phyloP scores from a whole-genome alignment of 768 basidiomycete genomes.

The Nidularia pulvinata region DNA sequence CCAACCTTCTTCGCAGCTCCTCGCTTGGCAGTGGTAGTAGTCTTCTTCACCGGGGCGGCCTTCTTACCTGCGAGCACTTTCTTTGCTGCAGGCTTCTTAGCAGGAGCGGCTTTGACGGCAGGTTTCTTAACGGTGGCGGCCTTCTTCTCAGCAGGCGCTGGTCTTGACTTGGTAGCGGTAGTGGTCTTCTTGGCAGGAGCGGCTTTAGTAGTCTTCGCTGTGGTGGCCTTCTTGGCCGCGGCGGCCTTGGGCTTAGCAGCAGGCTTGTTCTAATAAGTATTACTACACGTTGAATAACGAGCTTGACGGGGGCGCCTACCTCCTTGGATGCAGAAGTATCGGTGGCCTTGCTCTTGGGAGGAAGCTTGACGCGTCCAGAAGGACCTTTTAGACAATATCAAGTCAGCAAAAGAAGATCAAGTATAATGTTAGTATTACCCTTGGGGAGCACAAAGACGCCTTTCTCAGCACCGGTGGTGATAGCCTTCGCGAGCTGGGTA shows the following conservation, averaged over 20 bases:
- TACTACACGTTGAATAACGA: constrained; percentile 5
- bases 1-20: constrained; percentile 65
- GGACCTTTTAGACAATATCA: constrained; percentile 53
- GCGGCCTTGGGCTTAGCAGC: constrained; percentile 28
- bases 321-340: constrained; percentile 38
- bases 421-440: constrained; percentile 41
- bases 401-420: neutral
- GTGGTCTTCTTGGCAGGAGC: constrained; percentile 33
- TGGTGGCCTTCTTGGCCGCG: constrained; percentile 16
- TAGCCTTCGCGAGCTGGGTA: constrained; percentile 78
- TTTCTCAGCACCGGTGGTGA: constrained; percentile 81
- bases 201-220: constrained; percentile 2
- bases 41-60: constrained; percentile 36
- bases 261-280: constrained; percentile 29
- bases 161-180: constrained; percentile 4
- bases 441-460: constrained; percentile 87
- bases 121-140: constrained; percentile 9
- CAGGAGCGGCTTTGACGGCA: constrained; percentile 6
- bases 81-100: constrained; percentile 21
- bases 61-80: constrained; percentile 14
- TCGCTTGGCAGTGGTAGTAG: constrained; percentile 38
- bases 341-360: constrained; percentile 43
- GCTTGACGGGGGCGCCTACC: constrained; percentile 19
- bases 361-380: constrained; percentile 76
- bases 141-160: constrained; percentile 13